phyloP scores from a whole-genome alignment of 164 flowering plant genomes.

The Annona squamosa region DNA sequence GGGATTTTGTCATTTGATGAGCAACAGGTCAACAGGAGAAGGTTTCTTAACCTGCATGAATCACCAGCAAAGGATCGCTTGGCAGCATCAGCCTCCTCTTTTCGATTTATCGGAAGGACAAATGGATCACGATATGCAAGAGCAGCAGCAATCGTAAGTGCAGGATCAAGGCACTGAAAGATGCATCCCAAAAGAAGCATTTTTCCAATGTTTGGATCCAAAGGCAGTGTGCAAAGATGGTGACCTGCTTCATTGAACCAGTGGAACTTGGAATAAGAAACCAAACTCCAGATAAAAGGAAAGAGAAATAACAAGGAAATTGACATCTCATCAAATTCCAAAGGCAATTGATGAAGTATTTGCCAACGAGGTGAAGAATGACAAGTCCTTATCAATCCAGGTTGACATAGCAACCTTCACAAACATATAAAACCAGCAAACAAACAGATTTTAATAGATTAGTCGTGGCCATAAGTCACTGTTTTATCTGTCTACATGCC shows the following conservation, averaged over 20 bases:
- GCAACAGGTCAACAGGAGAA: conserved; percentile 5
- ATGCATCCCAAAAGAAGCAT: conserved; percentile 95
- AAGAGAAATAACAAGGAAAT: neutral
- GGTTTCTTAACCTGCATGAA: conserved; percentile 71
- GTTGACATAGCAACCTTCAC: neutral
- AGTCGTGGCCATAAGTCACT: neutral
- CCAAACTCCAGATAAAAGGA: neutral
- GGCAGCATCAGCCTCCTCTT: conserved; percentile 91
- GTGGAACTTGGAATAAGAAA: neutral
- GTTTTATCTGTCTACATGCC: neutral
- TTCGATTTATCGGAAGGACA: conserved; percentile 78
- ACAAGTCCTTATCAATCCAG: neutral
- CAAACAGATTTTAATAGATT: neutral
- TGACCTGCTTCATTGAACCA: conserved; percentile 44
- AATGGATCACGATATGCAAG: conserved; percentile 90
- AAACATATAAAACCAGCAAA: neutral
- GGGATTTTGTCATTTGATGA: conserved; percentile 1
- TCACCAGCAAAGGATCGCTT: conserved; percentile 95
- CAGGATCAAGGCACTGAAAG: conserved; percentile 92
- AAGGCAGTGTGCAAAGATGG: conserved; percentile 80
- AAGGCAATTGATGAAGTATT: neutral
- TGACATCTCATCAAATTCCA: neutral
- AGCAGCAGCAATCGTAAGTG: conserved; percentile 90
- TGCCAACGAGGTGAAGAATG: neutral
- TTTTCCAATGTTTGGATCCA: conserved; percentile 96